Conservation (phyloP, 106 monocot species). For the Dioscorea zingiberensis region DNA sequence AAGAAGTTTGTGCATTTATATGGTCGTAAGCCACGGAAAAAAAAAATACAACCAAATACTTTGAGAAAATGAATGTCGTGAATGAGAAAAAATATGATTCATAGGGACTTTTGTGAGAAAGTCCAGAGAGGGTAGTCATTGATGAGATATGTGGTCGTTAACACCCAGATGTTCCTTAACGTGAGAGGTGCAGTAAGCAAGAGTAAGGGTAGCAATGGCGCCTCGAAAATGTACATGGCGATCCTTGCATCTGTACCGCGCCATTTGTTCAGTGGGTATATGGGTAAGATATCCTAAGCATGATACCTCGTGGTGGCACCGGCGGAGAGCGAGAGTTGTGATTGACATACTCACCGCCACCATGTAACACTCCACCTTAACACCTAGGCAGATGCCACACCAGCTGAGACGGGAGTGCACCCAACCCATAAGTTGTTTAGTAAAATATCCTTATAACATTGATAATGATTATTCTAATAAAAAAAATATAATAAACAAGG, state of each 20-base stretch:
- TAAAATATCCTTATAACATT: no score
- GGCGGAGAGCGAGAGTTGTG: background rate
- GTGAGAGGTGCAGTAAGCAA: background rate
- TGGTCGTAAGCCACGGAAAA: background rate
- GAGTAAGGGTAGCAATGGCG: background rate
- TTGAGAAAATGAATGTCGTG: background rate
- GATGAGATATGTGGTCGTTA: background rate
- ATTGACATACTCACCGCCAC: background rate
- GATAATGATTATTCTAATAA: no score
- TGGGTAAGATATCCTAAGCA: background rate
- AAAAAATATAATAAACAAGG: no score
- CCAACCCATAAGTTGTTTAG: no score
- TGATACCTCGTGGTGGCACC: background rate
- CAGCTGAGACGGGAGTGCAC: no score
- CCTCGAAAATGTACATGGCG: background rate
- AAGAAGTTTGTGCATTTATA: no score
- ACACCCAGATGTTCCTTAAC: background rate
- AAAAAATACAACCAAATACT: background rate
- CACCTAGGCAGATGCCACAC: no score
- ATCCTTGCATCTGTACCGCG: background rate
- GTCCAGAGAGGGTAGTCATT: background rate
- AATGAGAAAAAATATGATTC: no score
- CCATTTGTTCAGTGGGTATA: constrained; percentile 10
- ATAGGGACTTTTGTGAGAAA: no score
- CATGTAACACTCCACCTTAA: no score